A percentile compares a stretch with the other conserved stretches of the same genome.
phyloP scores from a whole-genome alignment of 83 land plant genomes.

The Thuja plicata region DNA sequence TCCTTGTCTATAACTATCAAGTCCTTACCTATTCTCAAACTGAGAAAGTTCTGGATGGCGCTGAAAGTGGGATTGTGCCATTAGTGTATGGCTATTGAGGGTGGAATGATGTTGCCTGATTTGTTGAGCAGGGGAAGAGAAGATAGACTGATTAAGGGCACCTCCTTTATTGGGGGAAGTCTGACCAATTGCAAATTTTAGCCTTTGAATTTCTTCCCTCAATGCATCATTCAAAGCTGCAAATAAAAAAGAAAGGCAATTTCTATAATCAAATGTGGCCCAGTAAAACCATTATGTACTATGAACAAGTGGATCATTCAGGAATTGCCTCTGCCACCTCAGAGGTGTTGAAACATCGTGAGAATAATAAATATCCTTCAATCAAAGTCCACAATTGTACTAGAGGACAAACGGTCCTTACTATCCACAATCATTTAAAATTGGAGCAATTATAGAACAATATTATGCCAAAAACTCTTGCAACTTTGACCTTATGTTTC shows the following conservation, averaged over 20 bases:
- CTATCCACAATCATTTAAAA: neutral
- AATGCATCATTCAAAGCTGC: slow-evolving; percentile 74
- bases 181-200: slow-evolving; percentile 65
- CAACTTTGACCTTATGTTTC: neutral
- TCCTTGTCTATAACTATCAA: neutral
- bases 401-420: neutral
- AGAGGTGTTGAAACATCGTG: neutral
- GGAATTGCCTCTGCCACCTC: neutral
- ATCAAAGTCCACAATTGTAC: neutral
- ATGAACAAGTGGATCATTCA: neutral
- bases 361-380: neutral
- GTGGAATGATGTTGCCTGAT: slow-evolving; percentile 7
- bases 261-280: neutral
- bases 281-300: neutral
- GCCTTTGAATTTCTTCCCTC: slow-evolving; percentile 72
- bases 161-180: slow-evolving; percentile 29
- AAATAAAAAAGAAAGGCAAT: neutral
- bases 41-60: neutral
- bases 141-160: slow-evolving; percentile 22
- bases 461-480: neutral
- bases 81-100: neutral
- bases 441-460: neutral
- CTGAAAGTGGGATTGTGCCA: neutral
- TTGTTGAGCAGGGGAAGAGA: slow-evolving; percentile 25
- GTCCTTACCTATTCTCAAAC: neutral